Evolutionary conservation across 805 yeast genomes (phyloP), one percentile per base, ranked within the genome.

Genomic region (Lachancea meyersii): DNA sequence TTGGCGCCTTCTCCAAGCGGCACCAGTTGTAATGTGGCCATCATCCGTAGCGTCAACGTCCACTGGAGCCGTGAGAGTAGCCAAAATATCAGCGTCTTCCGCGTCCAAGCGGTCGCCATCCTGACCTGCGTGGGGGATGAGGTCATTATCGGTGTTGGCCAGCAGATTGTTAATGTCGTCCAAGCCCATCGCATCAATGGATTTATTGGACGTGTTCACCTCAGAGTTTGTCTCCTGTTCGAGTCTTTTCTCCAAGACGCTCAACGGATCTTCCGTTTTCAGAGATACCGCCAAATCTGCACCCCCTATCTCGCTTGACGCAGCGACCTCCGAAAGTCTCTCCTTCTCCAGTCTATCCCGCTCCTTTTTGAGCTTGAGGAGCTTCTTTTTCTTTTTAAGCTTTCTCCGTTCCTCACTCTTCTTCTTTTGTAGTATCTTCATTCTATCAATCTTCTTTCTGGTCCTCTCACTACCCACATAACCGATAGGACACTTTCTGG

Each of bases 1-100:
- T 38, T 82, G 81, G 52, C 85, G 69, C 58, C 88, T 73, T 53
- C 78, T 60, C 57, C 67, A 62, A 31, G 60, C 54, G 2, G 61
- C 49, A n/a, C 51, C 54, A 38, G 61, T 62, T 14, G 41, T 48
- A 24, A 45, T 30, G 5, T 38, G 30, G 36, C 43, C 32, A 4
- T 31, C 38, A 7, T 28, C 41, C 21, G 52, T 42, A 30, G 53
- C 51, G 27, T 49, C 53, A 9, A 61, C 44, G 27, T 51, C 53
- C 5, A 62, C 57, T 1, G 67, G 67, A 9, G 67, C 67, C 11
- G 65, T 57, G 19, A 62, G 45, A 8, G 65, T 57, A 5, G 65
- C 57, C 38, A 62, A 35, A 8, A 62, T 57, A 46, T 61, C 61
- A 1, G 61, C 63, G 43, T 62, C 65, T 20, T 36, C 43, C 6